Evolutionary conservation across 2,329 filamentous ascomycete genomes (phyloP).

Genomic region (Tricladium varicosporioides): DNA sequence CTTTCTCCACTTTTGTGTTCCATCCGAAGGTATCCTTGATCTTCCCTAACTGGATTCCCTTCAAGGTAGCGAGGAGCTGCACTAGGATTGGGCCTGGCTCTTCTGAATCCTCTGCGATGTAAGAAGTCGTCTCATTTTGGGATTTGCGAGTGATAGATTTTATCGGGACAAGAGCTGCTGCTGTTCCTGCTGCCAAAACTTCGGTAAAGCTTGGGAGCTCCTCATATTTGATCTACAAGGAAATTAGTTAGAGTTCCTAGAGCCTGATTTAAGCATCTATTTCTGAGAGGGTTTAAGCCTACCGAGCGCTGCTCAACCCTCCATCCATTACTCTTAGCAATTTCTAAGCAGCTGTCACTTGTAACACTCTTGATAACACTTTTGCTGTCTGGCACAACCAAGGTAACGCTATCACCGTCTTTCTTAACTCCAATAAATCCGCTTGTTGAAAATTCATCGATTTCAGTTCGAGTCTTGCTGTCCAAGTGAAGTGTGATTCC

Average conservation of each 20-base stretch:
- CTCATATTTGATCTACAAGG: conserved; percentile 58
- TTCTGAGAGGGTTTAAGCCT: conserved; percentile 21
- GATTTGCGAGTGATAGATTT: conserved; percentile 76
- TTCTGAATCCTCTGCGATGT: conserved; percentile 53
- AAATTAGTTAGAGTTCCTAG: conserved; percentile 1
- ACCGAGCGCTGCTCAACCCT: conserved; percentile 73
- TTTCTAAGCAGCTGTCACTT: conserved; percentile 71
- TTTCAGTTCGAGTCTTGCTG: conserved; percentile 75
- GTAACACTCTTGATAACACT: conserved; percentile 88
- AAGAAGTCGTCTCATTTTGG: conserved; percentile 51
- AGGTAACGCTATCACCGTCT: conserved; percentile 36
- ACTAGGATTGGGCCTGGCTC: conserved; percentile 72
- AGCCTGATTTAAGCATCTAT: no score
- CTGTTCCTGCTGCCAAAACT: conserved; percentile 89
- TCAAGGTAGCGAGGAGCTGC: conserved; percentile 71
- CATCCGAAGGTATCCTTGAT: conserved; percentile 58
- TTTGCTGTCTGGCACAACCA: conserved; percentile 84
- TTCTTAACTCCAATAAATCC: conserved; percentile 82
- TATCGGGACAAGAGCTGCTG: conserved; percentile 87
- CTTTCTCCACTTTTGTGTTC: conserved; percentile 31
- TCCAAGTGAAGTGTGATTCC: conserved; percentile 96
- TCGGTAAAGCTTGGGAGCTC: conserved; percentile 65
- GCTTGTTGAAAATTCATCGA: conserved; percentile 95
- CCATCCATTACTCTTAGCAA: conserved; percentile 79
- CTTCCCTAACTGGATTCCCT: conserved; percentile 83